A percentile compares a stretch with the other conserved stretches of the same genome.
phyloP scores from a whole-genome alignment of 176 grass and related monocot genomes.

The Ampelocalamus luodianensis region DNA sequence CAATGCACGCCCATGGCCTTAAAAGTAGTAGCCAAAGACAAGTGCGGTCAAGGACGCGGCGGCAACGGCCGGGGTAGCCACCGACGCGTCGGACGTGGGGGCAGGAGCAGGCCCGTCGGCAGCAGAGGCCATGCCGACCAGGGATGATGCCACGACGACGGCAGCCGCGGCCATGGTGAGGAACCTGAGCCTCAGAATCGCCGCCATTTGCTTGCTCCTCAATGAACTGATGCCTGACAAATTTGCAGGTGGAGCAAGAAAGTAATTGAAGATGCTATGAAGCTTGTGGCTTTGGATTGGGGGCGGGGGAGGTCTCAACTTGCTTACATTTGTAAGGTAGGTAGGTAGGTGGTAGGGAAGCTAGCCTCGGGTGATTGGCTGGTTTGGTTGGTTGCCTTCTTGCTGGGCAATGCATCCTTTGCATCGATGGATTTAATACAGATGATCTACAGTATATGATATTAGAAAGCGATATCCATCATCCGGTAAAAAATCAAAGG shows the following conservation, averaged over 20 bases:
- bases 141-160: constrained; percentile 27
- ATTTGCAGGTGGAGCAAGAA: not conserved
- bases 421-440: no score
- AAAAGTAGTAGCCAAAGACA: constrained; percentile 52
- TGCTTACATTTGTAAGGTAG: not conserved
- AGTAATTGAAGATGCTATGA: not conserved
- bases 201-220: constrained; percentile 41
- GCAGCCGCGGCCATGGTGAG: constrained; percentile 34
- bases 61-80: constrained; percentile 39
- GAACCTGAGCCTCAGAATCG: constrained; percentile 48
- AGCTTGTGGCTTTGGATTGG: not conserved
- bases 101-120: constrained; percentile 36
- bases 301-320: no score
- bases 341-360: not conserved
- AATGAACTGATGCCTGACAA: not conserved
- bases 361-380: constrained; percentile 28
- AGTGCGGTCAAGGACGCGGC: constrained; percentile 47
- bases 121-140: constrained; percentile 42
- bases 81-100: constrained; percentile 40
- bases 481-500: no score
- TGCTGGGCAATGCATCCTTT: not conserved
- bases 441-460: no score
- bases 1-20: not conserved
- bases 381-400: constrained; percentile 16
- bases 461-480: no score